Evolutionary conservation across 2,329 filamentous ascomycete species (phyloP).

Genomic region (Hymenoscyphus fructigenus): DNA sequence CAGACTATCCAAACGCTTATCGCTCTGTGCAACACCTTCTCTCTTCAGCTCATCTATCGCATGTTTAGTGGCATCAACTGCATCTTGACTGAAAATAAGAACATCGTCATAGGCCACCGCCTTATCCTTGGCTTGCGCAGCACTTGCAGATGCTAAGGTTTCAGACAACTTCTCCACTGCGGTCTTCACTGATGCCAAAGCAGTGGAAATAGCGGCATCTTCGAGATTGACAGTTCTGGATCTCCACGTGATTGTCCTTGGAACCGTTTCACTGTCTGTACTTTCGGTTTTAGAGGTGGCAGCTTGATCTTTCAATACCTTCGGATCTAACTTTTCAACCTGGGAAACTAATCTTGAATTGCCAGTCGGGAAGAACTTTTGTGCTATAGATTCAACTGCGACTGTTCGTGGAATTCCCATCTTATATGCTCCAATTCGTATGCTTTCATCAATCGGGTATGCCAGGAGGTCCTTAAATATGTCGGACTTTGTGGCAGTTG

Average conservation of each 20-base stretch:
- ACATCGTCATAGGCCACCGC: conserved; percentile 90
- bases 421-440: conserved; percentile 93
- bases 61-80: conserved; percentile 87
- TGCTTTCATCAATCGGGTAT: conserved; percentile 85
- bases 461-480: conserved; percentile 82
- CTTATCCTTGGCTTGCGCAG: conserved; percentile 60
- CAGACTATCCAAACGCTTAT: conserved; percentile 84
- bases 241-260: conserved; percentile 81
- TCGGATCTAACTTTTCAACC: conserved; percentile 69
- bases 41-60: conserved; percentile 86
- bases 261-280: conserved; percentile 54
- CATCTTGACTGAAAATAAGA: conserved; percentile 87
- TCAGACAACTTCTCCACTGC: conserved; percentile 52
- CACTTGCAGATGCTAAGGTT: conserved; percentile 45
- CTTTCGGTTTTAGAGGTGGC: conserved; percentile 50
- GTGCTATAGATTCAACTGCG: conserved; percentile 75
- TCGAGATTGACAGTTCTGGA: conserved; percentile 83
- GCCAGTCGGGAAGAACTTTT: conserved; percentile 71
- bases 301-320: conserved; percentile 59
- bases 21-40: conserved; percentile 81
- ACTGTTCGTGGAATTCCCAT: conserved; percentile 82
- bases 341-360: conserved; percentile 61
- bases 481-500: conserved; percentile 66
- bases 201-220: conserved; percentile 86
- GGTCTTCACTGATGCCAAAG: conserved; percentile 67